Evolutionary conservation across 2,329 filamentous ascomycete species (phyloP).

Genomic region (Epichloe sp.): DNA sequence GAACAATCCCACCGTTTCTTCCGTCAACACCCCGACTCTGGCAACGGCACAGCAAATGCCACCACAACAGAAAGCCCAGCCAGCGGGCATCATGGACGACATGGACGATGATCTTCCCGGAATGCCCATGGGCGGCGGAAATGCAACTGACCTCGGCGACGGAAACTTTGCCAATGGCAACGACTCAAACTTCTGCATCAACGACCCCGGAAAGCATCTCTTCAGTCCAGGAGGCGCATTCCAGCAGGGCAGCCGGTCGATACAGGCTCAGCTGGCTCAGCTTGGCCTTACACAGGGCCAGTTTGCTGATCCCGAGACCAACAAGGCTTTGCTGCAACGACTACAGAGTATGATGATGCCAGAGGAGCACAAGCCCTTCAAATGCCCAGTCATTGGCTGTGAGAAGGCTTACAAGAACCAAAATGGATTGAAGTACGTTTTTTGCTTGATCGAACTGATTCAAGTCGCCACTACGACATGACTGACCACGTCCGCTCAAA

Average conservation of each 20-base stretch:
- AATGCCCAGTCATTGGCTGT: constrained; percentile 94
- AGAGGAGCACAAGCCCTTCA: constrained; percentile 95
- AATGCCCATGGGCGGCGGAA: constrained; percentile 48
- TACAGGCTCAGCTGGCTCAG: constrained; percentile 56
- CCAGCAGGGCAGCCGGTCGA: constrained; percentile 47
- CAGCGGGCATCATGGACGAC: constrained; percentile 40
- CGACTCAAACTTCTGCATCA: constrained; percentile 52
- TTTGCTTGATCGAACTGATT: neutral
- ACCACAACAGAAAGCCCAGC: constrained; percentile 43
- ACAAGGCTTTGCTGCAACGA: constrained; percentile 41
- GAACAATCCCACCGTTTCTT: constrained; percentile 93
- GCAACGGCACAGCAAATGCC: constrained; percentile 69
- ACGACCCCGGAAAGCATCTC: constrained; percentile 86
- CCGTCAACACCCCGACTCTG: constrained; percentile 87
- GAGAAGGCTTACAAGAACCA: constrained; percentile 99
- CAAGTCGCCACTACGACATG: too few relatives aligned
- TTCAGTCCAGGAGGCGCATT: constrained; percentile 74
- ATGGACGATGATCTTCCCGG: constrained; percentile 62
- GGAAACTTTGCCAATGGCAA: constrained; percentile 37
- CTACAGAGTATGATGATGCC: constrained; percentile 51
- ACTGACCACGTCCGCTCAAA: neutral
- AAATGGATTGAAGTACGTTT: constrained; percentile 81
- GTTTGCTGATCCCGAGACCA: constrained; percentile 66
- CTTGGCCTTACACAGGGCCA: constrained; percentile 65
- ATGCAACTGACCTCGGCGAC: constrained; percentile 35